These are phyloP conservation scores for Starmerella scarabaei DNA, from an alignment of 805 yeast genomes.

Conservation along the genomic window DNA sequence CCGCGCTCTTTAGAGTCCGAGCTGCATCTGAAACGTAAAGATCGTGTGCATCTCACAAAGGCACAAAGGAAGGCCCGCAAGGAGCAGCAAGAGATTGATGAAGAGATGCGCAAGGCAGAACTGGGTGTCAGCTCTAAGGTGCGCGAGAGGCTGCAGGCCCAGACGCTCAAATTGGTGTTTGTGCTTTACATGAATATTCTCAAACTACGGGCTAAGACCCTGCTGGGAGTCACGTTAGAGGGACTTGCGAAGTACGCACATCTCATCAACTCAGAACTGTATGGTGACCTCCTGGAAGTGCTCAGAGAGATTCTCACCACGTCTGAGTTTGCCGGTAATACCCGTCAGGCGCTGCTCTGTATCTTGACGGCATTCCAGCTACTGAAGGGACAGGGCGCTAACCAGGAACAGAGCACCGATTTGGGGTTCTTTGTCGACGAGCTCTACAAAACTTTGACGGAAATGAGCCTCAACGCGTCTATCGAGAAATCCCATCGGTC, in stretches of 20 bases:
- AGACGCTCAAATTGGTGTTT: slow-evolving; percentile 60
- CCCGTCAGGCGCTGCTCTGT: slow-evolving; percentile 65
- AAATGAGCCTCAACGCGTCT: slow-evolving; percentile 64
- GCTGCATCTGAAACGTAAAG: slow-evolving; percentile 61
- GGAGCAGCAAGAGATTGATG: slow-evolving; percentile 75
- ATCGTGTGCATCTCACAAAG: slow-evolving; percentile 82
- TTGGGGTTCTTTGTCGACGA: slow-evolving; percentile 66
- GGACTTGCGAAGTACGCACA: slow-evolving; percentile 85
- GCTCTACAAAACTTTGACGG: slow-evolving; percentile 55
- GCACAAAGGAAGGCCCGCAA: slow-evolving; percentile 78
- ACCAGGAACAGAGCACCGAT: slow-evolving; percentile 57
- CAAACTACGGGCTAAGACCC: slow-evolving; percentile 44
- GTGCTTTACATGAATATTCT: slow-evolving; percentile 66
- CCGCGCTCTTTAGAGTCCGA: slow-evolving; percentile 25
- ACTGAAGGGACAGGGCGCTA: slow-evolving; percentile 46
- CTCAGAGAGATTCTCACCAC: slow-evolving; percentile 63
- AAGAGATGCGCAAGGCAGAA: slow-evolving; percentile 79
- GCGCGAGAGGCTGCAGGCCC: slow-evolving; percentile 73
- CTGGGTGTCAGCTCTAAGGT: slow-evolving; percentile 77
- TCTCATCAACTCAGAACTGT: slow-evolving; percentile 79
- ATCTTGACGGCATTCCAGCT: slow-evolving; percentile 83
- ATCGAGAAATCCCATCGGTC: slow-evolving; percentile 76
- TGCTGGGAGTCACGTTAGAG: slow-evolving; percentile 80
- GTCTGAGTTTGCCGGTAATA: slow-evolving; percentile 33
- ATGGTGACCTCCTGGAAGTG: slow-evolving; percentile 87